Conservation (phyloP, 306 rosid species). For the Boehmeria nivea region DNA sequence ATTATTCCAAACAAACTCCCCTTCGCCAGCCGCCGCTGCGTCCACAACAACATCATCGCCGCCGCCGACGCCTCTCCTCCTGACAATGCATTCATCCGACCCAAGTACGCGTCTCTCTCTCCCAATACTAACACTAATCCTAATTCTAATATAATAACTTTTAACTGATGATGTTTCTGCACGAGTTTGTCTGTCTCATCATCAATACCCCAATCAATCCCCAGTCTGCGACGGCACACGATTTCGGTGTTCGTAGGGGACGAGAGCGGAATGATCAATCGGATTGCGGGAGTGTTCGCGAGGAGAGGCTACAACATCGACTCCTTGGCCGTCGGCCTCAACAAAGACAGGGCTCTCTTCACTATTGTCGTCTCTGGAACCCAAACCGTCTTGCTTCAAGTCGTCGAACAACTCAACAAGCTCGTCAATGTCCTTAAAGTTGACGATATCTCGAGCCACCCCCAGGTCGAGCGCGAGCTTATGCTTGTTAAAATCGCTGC, state of each 20-base stretch:
- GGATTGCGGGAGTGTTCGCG: constrained; percentile 77
- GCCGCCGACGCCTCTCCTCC: too few species aligned
- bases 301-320: constrained; percentile 78
- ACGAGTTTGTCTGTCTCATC: too few species aligned
- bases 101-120: too few species aligned
- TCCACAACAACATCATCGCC: too few species aligned
- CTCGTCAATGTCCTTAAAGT: constrained; percentile 75
- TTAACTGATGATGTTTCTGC: too few species aligned
- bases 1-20: too few species aligned
- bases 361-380: constrained; percentile 71
- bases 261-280: constrained; percentile 82
- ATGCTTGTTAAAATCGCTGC: constrained; percentile 69
- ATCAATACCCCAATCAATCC: too few species aligned
- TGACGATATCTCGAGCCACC: constrained; percentile 64
- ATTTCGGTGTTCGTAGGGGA: constrained; percentile 84
- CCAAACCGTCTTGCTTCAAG: constrained; percentile 53
- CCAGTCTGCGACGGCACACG: constrained; percentile 60
- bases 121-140: too few species aligned
- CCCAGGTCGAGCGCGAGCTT: constrained; percentile 78
- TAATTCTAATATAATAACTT: too few species aligned
- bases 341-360: constrained; percentile 69
- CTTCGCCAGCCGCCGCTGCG: too few species aligned
- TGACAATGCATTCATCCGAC: too few species aligned
- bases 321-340: constrained; percentile 80
- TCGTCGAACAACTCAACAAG: constrained; percentile 70